phyloP scores from a whole-genome alignment of 1,284 basidiomycete species.

The Agroathelia rolfsii region DNA sequence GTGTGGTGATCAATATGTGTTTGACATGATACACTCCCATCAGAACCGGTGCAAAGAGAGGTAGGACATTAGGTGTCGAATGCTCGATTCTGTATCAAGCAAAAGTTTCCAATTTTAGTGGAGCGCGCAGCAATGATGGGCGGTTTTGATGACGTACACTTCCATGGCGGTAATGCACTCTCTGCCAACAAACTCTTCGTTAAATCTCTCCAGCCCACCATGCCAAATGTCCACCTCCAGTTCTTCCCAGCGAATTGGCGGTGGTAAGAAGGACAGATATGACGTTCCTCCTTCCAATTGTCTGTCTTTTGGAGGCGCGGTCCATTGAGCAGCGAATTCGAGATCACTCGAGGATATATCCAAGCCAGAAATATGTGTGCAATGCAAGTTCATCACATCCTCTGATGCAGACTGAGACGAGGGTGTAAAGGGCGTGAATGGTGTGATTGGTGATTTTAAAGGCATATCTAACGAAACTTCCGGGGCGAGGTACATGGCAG shows the following conservation, averaged over 20 bases:
- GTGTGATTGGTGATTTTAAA: too few species aligned
- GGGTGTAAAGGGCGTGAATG: too few species aligned
- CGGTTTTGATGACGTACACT: conserved; percentile 45
- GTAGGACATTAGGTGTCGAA: conserved; percentile 56
- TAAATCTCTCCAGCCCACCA: conserved; percentile 71
- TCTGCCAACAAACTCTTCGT: conserved; percentile 60
- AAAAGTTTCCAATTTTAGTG: too few species aligned
- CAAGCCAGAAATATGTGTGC: conserved; percentile 51
- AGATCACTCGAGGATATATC: conserved; percentile 51
- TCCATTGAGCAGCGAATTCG: conserved; percentile 36
- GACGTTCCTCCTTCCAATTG: too few species aligned
- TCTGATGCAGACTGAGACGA: conserved; percentile 27
- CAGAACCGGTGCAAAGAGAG: conserved; percentile 70
- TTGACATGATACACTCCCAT: conserved; percentile 80
- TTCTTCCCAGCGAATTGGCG: conserved; percentile 59
- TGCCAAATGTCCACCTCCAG: conserved; percentile 71
- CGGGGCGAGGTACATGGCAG: conserved; percentile 48
- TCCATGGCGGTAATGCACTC: conserved; percentile 85
- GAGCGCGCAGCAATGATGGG: conserved; percentile 7
- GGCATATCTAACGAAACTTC: too few species aligned
- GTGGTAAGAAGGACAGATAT: conserved; percentile 16
- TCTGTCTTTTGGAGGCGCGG: too few species aligned
- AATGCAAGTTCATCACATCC: conserved; percentile 51
- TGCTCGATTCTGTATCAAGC: conserved; percentile 72
- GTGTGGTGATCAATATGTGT: conserved; percentile 79